Evolutionary conservation across 2,329 filamentous ascomycete species (phyloP).

Genomic region (Diaporthe australafricana): DNA sequence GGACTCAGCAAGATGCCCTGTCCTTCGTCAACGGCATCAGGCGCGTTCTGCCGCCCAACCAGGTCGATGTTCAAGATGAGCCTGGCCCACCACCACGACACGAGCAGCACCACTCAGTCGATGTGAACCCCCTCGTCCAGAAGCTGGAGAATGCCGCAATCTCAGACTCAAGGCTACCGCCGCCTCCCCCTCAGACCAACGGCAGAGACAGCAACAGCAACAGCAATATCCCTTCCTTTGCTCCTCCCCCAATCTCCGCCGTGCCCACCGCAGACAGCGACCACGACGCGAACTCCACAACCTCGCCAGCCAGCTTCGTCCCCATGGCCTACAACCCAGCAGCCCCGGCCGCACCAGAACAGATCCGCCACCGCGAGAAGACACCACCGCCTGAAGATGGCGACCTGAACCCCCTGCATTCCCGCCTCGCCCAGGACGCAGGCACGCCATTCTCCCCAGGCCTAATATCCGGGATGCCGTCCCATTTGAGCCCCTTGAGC

Average conservation of each 20-base stretch:
- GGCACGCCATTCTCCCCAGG: constrained; percentile 64
- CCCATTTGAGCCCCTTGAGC: constrained; percentile 57
- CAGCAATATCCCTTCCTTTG: constrained; percentile 49
- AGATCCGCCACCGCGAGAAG: constrained; percentile 79
- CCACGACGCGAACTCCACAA: constrained; percentile 40
- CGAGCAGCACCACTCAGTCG: constrained; percentile 50
- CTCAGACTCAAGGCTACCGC: constrained; percentile 62
- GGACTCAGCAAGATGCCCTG: constrained; percentile 78
- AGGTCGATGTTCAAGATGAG: constrained; percentile 74
- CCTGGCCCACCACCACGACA: constrained; percentile 61
- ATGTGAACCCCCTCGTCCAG: constrained; percentile 78
- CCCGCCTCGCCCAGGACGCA: constrained; percentile 68
- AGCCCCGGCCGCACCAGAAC: constrained; percentile 79
- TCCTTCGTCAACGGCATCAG: constrained; percentile 77
- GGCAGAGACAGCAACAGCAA: constrained; percentile 36
- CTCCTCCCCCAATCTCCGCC: constrained; percentile 54
- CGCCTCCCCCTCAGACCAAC: constrained; percentile 37
- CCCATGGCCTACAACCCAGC: constrained; percentile 85
- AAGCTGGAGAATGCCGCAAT: constrained; percentile 79
- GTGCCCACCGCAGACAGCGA: constrained; percentile 45
- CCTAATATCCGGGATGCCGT: constrained; percentile 52
- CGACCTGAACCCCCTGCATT: constrained; percentile 67
- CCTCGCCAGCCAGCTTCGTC: constrained; percentile 58
- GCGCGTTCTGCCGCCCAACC: constrained; percentile 70
- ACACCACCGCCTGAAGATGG: constrained; percentile 81